Percentiles rank a stretch among this genome's conserved stretches.
phyloP scores from a whole-genome alignment of 2,329 filamentous ascomycete genomes.

The Dryadomyces quercivorus region DNA sequence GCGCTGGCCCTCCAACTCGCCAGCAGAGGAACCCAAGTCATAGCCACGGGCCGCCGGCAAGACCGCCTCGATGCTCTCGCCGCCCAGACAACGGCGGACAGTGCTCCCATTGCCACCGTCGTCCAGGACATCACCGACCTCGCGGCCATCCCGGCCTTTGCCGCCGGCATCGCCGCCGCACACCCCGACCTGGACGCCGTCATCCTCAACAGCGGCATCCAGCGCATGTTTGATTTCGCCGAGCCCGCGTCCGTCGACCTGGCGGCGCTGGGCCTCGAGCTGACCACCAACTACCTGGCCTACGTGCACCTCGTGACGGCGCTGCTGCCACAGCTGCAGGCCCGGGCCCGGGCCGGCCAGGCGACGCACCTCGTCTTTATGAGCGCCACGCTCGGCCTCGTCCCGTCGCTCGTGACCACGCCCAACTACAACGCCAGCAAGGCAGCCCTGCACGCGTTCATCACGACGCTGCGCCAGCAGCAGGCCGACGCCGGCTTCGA shows the following conservation, averaged over 20 bases:
- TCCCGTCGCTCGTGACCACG: slow-evolving; percentile 28
- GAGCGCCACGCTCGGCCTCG: slow-evolving; percentile 20
- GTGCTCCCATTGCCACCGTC: slow-evolving; percentile 13
- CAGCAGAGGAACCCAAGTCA: slow-evolving; percentile 27
- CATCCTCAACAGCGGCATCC: slow-evolving; percentile 37
- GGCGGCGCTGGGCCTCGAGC: slow-evolving; percentile 23
- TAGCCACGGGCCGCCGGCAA: slow-evolving; percentile 32
- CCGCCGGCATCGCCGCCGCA: slow-evolving; percentile 18
- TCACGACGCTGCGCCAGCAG: slow-evolving; percentile 31
- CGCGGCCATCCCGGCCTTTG: slow-evolving; percentile 21
- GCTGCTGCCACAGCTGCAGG: slow-evolving; percentile 30
- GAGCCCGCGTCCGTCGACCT: slow-evolving; percentile 28
- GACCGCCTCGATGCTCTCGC: slow-evolving; percentile 30
- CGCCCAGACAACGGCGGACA: slow-evolving; percentile 3
- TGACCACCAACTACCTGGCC: slow-evolving; percentile 32
- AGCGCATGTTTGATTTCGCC: slow-evolving; percentile 30
- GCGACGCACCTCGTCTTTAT: slow-evolving; percentile 16
- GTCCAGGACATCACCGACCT: slow-evolving; percentile 30
- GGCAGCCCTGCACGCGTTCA: slow-evolving; percentile 32
- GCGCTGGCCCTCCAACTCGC: slow-evolving; percentile 26
- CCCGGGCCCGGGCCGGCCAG: not conserved
- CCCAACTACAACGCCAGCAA: slow-evolving; percentile 37
- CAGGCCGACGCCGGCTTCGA: slow-evolving; percentile 23
- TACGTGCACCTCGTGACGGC: slow-evolving; percentile 30
- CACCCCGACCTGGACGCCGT: slow-evolving; percentile 37